Base-by-base conservation (phyloP, 2,329 filamentous ascomycete genomes). In the Alternaria sp. region DNA sequence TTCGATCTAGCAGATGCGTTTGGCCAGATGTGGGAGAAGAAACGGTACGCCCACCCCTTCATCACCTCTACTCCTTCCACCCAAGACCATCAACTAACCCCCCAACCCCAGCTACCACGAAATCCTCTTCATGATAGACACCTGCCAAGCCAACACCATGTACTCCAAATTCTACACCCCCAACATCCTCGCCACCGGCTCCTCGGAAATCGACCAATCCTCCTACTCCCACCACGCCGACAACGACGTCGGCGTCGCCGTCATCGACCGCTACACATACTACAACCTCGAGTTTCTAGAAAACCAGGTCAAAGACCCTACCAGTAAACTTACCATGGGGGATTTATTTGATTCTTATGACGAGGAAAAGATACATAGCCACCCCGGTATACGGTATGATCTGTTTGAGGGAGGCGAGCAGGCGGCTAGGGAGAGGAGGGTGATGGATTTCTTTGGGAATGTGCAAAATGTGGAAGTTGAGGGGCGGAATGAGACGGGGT, bases 21-120 rank as follows among this genome's bases (percentile, higher is more conserved):
- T 79, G 93, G 96, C 81, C 95, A 99, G 84, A 99, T 99, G 96
- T 97, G 94, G 92, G 96, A 99, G 86, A 99, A 99, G 89, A 96
- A 96, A 84, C 90, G 96, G 85, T 90, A 80, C n/a, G 78, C 50
- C 6, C 15, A 25, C 11, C 28, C 17, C 28, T 12, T 2, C 17
- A 11, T 19, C 19, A 30, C 28, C n/a, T 1, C 13, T 11, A 30
- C 44, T 17, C 30, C 45, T 23, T 28, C 10, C 5, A 13, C 28
- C 11, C 28, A 13, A 44, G 13, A 26, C 21, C 11, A 30, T 6
- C 17, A 19, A 17, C 61, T 66, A 55, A 65, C 54, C 21, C 21
- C 21, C 21, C 21, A 3, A 21, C 21, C 26, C 7, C 10, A 91
- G 90, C 78, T 99, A 98, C 81, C 93, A 98, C 79, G 96, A 99